Conservation (phyloP, 1,139 yeast species). For the Pneumocystis jirovecii region DNA sequence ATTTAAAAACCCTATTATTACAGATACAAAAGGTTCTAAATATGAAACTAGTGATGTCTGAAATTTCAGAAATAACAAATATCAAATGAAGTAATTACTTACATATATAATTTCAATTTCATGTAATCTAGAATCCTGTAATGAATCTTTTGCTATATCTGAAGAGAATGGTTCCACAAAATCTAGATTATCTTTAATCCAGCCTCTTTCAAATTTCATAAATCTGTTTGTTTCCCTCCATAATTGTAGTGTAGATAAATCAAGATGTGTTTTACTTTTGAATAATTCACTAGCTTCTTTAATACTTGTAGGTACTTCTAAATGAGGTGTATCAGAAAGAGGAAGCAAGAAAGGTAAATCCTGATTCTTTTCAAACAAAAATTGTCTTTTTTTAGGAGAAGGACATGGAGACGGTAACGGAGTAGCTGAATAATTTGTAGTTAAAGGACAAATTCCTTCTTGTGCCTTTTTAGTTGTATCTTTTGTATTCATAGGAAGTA, state of each 20-base stretch:
- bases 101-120: not conserved
- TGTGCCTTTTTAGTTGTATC: slow-evolving; percentile 16
- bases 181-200: slow-evolving; percentile 20
- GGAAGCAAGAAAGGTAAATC: slow-evolving; percentile 73
- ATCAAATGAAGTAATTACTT: not conserved
- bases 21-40: slow-evolving; percentile 5
- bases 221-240: slow-evolving; percentile 59
- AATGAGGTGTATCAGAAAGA: slow-evolving; percentile 24
- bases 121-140: not conserved
- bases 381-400: slow-evolving; percentile 53
- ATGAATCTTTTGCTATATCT: not conserved
- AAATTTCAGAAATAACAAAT: not conserved
- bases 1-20: not conserved
- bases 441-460: not conserved
- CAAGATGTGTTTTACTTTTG: slow-evolving; percentile 45
- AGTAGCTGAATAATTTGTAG: slow-evolving; percentile 19
- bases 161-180: slow-evolving; percentile 6
- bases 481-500: slow-evolving; percentile 25
- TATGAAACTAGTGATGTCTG: slow-evolving; percentile 7
- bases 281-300: slow-evolving; percentile 62
- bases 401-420: slow-evolving; percentile 28
- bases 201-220: slow-evolving; percentile 66
- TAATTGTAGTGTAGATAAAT: slow-evolving; percentile 49
- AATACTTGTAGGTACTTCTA: slow-evolving; percentile 53
- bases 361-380: slow-evolving; percentile 59